A percentile compares a stretch with the other conserved stretches of the same genome.
These are phyloP conservation scores for Annulohypoxylon truncatum DNA, from an alignment of 2,329 filamentous ascomycete species.

Conservation along the genomic window DNA sequence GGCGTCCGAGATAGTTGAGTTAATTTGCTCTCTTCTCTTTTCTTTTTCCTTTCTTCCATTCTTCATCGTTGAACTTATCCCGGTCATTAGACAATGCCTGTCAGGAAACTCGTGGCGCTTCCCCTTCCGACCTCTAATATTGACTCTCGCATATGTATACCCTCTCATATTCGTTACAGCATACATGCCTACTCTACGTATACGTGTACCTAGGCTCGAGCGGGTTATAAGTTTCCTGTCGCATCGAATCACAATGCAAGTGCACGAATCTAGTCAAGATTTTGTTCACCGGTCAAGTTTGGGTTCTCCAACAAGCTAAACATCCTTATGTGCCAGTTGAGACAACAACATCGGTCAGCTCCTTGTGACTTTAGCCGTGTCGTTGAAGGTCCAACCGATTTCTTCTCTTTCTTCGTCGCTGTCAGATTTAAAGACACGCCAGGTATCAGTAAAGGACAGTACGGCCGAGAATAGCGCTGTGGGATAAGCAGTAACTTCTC, in stretches of 20 bases:
- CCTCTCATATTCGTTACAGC: background rate
- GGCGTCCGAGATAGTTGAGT: slow-evolving; percentile 18
- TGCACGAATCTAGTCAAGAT: slow-evolving; percentile 20
- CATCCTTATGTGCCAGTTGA: slow-evolving; percentile 13
- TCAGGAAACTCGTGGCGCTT: slow-evolving; percentile 3
- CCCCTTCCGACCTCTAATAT: slow-evolving; percentile 10
- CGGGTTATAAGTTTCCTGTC: slow-evolving; percentile 30
- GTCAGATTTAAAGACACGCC: slow-evolving; percentile 25
- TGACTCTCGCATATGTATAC: slow-evolving; percentile 2
- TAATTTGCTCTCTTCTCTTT: background rate
- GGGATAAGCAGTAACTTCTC: slow-evolving; percentile 22
- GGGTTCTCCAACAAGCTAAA: background rate
- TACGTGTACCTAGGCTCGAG: slow-evolving; percentile 15
- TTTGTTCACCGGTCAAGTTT: slow-evolving; percentile 25
- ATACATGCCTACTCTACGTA: background rate
- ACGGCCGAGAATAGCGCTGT: slow-evolving; percentile 22
- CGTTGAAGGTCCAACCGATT: slow-evolving; percentile 20
- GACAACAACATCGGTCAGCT: slow-evolving; percentile 26
- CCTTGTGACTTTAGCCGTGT: slow-evolving; percentile 23
- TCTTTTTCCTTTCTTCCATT: background rate
- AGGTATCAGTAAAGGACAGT: slow-evolving; percentile 18
- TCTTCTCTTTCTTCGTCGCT: background rate
- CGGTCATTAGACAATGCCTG: slow-evolving; percentile 1
- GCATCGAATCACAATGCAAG: slow-evolving; percentile 22
- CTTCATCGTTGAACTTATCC: slow-evolving; percentile 13